A percentile compares a stretch with the other conserved stretches of the same genome.
Conservation (phyloP, 345 rosid genomes). For the Hibiscus trionum region DNA sequence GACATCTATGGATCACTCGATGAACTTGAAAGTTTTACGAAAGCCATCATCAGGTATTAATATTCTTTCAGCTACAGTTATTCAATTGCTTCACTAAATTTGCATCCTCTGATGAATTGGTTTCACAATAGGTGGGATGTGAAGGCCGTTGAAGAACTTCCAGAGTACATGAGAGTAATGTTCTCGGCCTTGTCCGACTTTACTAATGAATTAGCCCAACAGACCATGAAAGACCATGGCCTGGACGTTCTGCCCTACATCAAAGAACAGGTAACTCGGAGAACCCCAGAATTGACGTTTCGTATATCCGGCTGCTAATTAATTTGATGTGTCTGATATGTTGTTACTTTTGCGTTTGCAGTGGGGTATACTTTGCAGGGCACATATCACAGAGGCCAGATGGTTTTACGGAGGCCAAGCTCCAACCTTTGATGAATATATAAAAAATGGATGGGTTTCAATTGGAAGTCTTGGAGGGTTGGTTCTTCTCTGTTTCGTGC, state of each 20-base stretch:
- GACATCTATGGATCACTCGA: slow-evolving; percentile 34
- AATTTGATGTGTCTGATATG: background rate
- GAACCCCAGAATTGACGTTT: background rate
- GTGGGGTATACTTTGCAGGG: background rate
- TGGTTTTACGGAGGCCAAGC: slow-evolving; percentile 4
- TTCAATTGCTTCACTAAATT: background rate
- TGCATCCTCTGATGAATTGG: background rate
- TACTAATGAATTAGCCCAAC: background rate
- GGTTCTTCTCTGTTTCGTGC: background rate
- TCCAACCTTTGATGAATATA: slow-evolving; percentile 1
- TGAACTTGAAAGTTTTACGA: slow-evolving; percentile 35
- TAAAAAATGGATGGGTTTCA: slow-evolving; percentile 1
- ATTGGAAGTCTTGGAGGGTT: background rate
- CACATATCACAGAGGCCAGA: slow-evolving; percentile 3
- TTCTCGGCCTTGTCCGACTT: slow-evolving; percentile 2
- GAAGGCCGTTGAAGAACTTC: background rate
- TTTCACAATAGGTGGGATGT: background rate
- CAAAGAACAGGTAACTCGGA: background rate
- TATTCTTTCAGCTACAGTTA: background rate
- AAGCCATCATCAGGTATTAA: slow-evolving; percentile 25
- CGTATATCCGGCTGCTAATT: background rate
- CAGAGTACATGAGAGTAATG: slow-evolving; percentile 5
- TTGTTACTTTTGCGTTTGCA: background rate
- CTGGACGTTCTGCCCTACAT: slow-evolving; percentile 4
- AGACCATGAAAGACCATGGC: background rate